Conservation (phyloP, 371 early-diverging fungal species). For the Sporodiniella umbellata region DNA sequence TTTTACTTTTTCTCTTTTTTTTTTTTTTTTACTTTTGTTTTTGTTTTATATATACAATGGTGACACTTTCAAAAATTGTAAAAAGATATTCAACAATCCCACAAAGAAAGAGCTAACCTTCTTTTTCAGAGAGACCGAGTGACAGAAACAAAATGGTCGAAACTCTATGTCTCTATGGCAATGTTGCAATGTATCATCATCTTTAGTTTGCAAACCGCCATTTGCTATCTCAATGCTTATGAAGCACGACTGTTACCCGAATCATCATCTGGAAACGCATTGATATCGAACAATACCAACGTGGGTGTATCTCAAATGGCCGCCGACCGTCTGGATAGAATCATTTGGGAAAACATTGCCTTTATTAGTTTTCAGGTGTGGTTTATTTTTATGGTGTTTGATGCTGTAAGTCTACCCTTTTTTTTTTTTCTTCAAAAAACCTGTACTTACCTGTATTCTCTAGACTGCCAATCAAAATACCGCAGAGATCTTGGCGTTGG, state of each 20-base stretch:
- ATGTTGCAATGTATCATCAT: conserved; percentile 21
- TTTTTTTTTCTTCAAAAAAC: too few species aligned
- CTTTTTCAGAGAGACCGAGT: conserved; percentile 5
- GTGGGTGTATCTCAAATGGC: conserved; percentile 12
- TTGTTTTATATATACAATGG: not conserved
- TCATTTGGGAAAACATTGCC: conserved; percentile 31
- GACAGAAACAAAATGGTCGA: conserved; percentile 29
- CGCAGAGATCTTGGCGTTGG: conserved; percentile 37
- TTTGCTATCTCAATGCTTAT: conserved; percentile 18
- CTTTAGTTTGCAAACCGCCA: conserved; percentile 14
- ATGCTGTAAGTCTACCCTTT: too few species aligned
- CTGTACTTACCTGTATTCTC: not conserved
- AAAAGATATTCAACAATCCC: not conserved
- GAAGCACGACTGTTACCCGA: conserved; percentile 17
- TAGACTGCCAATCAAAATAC: conserved; percentile 49
- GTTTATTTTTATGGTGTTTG: conserved; percentile 31
- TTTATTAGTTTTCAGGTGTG: conserved; percentile 29
- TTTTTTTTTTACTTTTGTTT: not conserved
- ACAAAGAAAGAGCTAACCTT: not conserved
- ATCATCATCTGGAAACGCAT: not conserved
- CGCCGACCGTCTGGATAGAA: conserved; percentile 17
- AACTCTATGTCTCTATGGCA: conserved; percentile 24
- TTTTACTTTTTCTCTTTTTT: not conserved
- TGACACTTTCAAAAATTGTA: not conserved
- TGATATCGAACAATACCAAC: conserved; percentile 1